Evolutionary conservation across 2,329 filamentous ascomycete species (phyloP).

Genomic region (Juglanconis juglandina): DNA sequence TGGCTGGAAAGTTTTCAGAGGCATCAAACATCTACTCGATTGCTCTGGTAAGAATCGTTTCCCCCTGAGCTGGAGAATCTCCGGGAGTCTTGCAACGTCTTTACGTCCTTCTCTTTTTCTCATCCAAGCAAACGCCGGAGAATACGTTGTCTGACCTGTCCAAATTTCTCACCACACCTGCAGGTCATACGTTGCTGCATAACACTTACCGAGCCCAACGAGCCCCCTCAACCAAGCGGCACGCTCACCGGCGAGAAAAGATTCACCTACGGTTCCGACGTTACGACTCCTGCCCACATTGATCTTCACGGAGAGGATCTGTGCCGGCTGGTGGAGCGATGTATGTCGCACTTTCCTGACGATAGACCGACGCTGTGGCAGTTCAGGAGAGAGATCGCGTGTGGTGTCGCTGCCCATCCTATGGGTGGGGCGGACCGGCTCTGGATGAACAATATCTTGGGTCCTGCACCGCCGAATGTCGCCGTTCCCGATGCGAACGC

Average conservation of each 20-base stretch:
- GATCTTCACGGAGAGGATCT: not conserved
- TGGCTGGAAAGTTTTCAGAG: not conserved
- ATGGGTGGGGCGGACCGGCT: not conserved
- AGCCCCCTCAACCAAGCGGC: not conserved
- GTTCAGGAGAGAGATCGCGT: not conserved
- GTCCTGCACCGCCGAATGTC: no score
- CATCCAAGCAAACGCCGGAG: no score
- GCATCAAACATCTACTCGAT: not conserved
- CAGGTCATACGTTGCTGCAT: not conserved
- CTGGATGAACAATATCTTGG: not conserved
- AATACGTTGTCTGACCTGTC: not conserved
- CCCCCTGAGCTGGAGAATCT: not conserved
- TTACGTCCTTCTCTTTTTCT: no score
- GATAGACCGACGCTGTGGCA: not conserved
- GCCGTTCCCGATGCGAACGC: no score
- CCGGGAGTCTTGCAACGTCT: no score
- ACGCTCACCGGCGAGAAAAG: no score
- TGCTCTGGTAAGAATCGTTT: not conserved
- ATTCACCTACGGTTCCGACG: not conserved
- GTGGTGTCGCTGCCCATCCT: not conserved
- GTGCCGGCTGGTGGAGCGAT: not conserved
- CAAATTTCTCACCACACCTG: not conserved
- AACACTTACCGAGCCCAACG: not conserved
- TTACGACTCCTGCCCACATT: not conserved
- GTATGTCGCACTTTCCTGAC: not conserved